Base-by-base conservation (phyloP, 176 grass and related monocot species). In the Secale cereale region DNA sequence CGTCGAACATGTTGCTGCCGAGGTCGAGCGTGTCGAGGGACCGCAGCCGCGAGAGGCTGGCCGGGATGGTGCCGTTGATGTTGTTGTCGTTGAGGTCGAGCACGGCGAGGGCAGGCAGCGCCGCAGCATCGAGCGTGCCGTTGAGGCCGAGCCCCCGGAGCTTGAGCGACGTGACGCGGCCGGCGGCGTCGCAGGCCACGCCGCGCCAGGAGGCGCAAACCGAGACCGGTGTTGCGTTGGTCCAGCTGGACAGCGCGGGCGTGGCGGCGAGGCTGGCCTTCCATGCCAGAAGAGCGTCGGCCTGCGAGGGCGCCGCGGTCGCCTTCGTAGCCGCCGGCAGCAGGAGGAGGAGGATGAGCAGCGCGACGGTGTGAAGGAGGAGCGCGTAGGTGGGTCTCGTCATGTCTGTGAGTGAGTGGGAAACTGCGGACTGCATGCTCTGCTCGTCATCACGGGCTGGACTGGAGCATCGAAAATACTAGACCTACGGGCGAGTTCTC, bases 21-120 rank as follows among this genome's bases (percentile, higher is more conserved):
- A 94, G 81, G 65, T 97, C 86, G 23, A 97, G 86, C 8, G 29
- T 9, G 30, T 31, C 8, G 16, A 97, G 89, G 0, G 86, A 66
- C 9, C 82, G 63, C 9, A 94, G 85, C 8, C 10, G 52, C 60
- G 85, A 81, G 70, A 97, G 31, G 27, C 29, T 64, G 0, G 85
- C 14, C 20, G 91, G 94, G 32, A 97, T 91, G 76, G 22, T 3
- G 46, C 91, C 91, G 1, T 0, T 0, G 6, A 97, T 16, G 61
- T 45, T 70, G 85, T 97, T 97, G 6, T 31, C 12, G 59, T 82
- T 91, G 89, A 97, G 91, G 83, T 97, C 64, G 70, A 97, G 76
- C 9, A 7, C 1, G 11, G 71, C 14, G 7, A 97, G 82, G 4
- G 11, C 22, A 11, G 80, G 85, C 27, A 97, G 11, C 28, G 85